Percentiles rank a stretch among this genome's conserved stretches.
Conservation (phyloP, 306 rosid species). For the Canavalia ensiformis region DNA sequence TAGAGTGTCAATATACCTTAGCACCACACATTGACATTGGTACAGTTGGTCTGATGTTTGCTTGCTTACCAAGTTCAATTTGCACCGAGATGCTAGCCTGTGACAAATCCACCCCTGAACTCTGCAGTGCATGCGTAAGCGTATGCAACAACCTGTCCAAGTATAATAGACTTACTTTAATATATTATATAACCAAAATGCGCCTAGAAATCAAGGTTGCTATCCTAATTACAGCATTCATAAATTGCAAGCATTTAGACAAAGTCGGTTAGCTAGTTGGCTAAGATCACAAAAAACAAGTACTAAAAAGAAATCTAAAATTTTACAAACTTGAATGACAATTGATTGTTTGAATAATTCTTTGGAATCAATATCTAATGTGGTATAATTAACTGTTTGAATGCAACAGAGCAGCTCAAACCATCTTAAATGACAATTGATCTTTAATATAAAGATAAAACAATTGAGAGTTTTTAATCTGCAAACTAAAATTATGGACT, state of each 20-base stretch:
- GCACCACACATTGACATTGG: constrained; percentile 57
- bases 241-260: constrained; percentile 4
- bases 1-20: constrained; percentile 61
- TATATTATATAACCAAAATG: constrained; percentile 32
- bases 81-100: constrained; percentile 95
- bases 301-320: not conserved
- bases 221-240: constrained; percentile 19
- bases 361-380: not conserved
- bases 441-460: not conserved
- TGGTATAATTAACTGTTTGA: constrained; percentile 10
- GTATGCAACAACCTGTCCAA: constrained; percentile 81
- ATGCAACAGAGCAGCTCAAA: constrained; percentile 27
- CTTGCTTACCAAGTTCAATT: constrained; percentile 85
- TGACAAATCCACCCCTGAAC: constrained; percentile 96
- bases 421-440: not conserved
- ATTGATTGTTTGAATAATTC: not conserved
- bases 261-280: not conserved
- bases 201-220: constrained; percentile 19
- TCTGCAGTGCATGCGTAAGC: constrained; percentile 88
- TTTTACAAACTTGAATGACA: not conserved
- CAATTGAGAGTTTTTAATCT: not conserved
- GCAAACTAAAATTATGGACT: constrained; percentile 25
- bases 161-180: constrained; percentile 34
- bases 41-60: constrained; percentile 52
- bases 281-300: not conserved